These are phyloP conservation scores for Suhomyces canberraensis DNA, from an alignment of 805 yeast genomes.

Conservation along the genomic window DNA sequence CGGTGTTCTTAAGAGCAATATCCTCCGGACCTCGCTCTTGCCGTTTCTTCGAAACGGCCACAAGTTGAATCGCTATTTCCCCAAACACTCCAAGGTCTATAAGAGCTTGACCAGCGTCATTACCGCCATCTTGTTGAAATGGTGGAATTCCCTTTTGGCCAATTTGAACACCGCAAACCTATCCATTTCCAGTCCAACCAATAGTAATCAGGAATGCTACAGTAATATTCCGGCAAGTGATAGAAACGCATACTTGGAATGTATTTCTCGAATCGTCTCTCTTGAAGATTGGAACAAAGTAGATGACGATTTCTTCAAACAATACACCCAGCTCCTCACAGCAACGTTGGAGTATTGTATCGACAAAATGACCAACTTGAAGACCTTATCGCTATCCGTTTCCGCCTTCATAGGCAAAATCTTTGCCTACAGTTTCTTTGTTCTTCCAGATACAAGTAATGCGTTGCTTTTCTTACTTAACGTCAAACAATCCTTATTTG, in stretches of 20 bases:
- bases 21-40: constrained; percentile 45
- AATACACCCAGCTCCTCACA: constrained; percentile 37
- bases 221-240: constrained; percentile 42
- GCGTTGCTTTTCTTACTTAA: constrained; percentile 56
- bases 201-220: constrained; percentile 2
- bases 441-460: constrained; percentile 52
- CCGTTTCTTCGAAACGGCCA: constrained; percentile 39
- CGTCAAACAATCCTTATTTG: constrained; percentile 47
- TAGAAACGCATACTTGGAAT: constrained; percentile 51
- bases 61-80: constrained; percentile 19
- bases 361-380: constrained; percentile 42
- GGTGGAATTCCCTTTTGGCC: constrained; percentile 54
- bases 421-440: constrained; percentile 60
- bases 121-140: constrained; percentile 36
- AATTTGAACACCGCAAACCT: constrained; percentile 7
- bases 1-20: constrained; percentile 41
- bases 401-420: constrained; percentile 70
- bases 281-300: constrained; percentile 44
- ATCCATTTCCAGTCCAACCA: background rate
- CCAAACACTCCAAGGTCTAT: constrained; percentile 22
- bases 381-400: constrained; percentile 51
- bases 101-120: constrained; percentile 31
- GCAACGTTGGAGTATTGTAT: constrained; percentile 55
- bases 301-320: constrained; percentile 20
- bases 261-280: constrained; percentile 48